Evolutionary conservation across 1,284 basidiomycete genomes (phyloP).

Genomic region (Irpex lacteus): DNA sequence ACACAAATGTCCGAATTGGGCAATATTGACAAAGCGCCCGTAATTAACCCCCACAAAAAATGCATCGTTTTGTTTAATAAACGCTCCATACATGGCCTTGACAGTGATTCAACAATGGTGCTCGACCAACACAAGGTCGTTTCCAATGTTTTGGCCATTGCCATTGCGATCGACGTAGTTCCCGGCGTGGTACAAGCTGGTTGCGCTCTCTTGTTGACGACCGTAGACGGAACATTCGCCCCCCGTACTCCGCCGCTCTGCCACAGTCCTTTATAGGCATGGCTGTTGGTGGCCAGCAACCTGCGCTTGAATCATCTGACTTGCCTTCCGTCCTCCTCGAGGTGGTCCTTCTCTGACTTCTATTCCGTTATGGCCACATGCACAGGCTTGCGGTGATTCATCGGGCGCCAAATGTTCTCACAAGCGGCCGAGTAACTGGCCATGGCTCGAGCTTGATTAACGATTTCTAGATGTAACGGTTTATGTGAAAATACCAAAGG

Average conservation of each 20-base stretch:
- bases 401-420: conserved; percentile 8
- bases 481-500: too few relatives aligned
- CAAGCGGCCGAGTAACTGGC: too few relatives aligned
- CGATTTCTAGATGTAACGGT: too few relatives aligned
- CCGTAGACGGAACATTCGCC: not conserved
- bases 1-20: conserved; percentile 16
- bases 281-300: not conserved
- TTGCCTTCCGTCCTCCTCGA: not conserved
- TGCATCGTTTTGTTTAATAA: not conserved
- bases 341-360: not conserved
- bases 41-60: not conserved
- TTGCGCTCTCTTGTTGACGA: not conserved
- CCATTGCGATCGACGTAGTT: not conserved
- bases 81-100: not conserved
- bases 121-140: not conserved
- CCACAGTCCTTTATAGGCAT: not conserved
- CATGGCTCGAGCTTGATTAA: too few relatives aligned
- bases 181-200: not conserved
- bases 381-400: conserved; percentile 8
- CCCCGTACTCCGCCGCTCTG: not conserved
- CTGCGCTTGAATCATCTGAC: conserved; percentile 2
- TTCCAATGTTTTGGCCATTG: not conserved
- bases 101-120: not conserved
- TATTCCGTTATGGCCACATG: conserved; percentile 8
- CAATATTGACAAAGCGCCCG: conserved; percentile 3